Evolutionary conservation across 371 early-diverging fungal genomes (phyloP), one percentile per base, ranked within the genome.

Genomic region (Mortierella sp.): DNA sequence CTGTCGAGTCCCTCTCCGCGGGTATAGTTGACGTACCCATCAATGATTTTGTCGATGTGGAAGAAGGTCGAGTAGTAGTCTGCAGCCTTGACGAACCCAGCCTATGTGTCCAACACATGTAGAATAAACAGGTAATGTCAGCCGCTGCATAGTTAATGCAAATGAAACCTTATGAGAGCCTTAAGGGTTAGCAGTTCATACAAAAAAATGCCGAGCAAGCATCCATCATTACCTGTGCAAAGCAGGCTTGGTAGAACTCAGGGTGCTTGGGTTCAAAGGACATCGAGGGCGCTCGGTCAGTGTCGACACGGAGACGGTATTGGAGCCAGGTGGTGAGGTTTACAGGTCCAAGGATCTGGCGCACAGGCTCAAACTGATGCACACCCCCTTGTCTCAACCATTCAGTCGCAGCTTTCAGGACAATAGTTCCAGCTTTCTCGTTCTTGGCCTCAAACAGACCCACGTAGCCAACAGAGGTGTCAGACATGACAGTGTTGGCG

Each of bases 321-420:
- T 86, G 87, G 6, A 86, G 74, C 87, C 87, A 86, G 58, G 87
- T 82, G 26, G 87, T 86, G 58, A 86, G 7, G 72, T 86, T 86
- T 74, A 86, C 83, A 13, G 87, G 87, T 48, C 87, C 87, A 14
- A 86, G 70, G 60, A 86, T 82, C 48, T 86, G 87, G 14, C 76
- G 82, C 8, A 86, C 86, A n/a, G 86, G 86, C 13, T 77, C 48
- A 31, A 86, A 86, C 65, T 86, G 78, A 1, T 58, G 65, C 31
- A 86, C 24, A 14, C 83, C 83, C 4, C 80, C 83, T 8, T 45
- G 58, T 45, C 31, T 77, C 63, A 86, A 70, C 87, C 87, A 86
- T 21, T 75, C 76, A 2, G 79, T 86, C 10, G 87, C 87, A 7
- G 80, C 76, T 16, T 75, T 80, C 42, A 86, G 78, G 44, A 86